Conservation (phyloP, 2,329 filamentous ascomycete genomes). For the Amauroascus niger region DNA sequence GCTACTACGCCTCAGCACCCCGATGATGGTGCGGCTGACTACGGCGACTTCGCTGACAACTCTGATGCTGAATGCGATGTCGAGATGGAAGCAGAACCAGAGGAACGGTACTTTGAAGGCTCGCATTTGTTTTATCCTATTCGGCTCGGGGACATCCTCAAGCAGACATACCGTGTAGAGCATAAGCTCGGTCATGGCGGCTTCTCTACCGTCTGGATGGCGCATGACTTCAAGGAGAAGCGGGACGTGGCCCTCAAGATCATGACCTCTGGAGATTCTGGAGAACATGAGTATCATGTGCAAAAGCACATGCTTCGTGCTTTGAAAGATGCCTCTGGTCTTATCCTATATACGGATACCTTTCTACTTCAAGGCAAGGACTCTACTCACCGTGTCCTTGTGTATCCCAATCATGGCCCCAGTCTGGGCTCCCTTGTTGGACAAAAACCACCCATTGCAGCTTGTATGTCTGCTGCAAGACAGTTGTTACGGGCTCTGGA, state of each 20-base stretch:
- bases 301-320: conserved; percentile 10
- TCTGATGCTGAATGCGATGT: neutral
- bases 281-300: conserved; percentile 12
- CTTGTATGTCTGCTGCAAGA: conserved; percentile 24
- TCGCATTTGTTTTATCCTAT: conserved; percentile 13
- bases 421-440: conserved; percentile 3
- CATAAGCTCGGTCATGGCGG: conserved; percentile 15
- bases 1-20: neutral
- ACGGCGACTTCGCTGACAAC: neutral
- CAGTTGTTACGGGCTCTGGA: conserved; percentile 23
- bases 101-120: neutral
- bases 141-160: conserved; percentile 11
- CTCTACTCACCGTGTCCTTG: conserved; percentile 15
- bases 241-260: conserved; percentile 15
- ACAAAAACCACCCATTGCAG: conserved; percentile 13
- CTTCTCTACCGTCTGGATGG: conserved; percentile 5
- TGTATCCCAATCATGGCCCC: conserved; percentile 21
- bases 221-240: conserved; percentile 10
- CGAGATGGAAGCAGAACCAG: neutral
- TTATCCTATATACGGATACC: conserved; percentile 11
- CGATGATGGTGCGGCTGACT: neutral
- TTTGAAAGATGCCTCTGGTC: conserved; percentile 13
- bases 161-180: conserved; percentile 14
- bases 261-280: conserved; percentile 1
- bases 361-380: conserved; percentile 9